Conservation (phyloP, 805 yeast species). For the Saturnispora halmiae region DNA sequence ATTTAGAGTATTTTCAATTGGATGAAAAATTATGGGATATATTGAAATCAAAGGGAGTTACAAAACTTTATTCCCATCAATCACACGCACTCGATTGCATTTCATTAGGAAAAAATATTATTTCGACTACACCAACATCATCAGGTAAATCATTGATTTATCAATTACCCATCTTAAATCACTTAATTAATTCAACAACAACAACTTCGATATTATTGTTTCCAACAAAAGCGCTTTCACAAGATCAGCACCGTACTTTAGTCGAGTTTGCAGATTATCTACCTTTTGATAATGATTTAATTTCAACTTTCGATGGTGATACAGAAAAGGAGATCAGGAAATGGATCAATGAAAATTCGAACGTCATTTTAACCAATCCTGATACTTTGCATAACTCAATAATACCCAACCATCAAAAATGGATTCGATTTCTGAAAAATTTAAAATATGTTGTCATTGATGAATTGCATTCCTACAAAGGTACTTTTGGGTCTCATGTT, state of each 20-base stretch:
- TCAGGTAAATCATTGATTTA: slow-evolving; percentile 93
- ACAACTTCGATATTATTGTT: slow-evolving; percentile 78
- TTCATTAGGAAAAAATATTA: slow-evolving; percentile 55
- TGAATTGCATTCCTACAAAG: slow-evolving; percentile 80
- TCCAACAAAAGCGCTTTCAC: slow-evolving; percentile 97
- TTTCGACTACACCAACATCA: slow-evolving; percentile 90
- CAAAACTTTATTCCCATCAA: slow-evolving; percentile 70
- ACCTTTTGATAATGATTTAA: slow-evolving; percentile 8
- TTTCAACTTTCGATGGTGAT: slow-evolving; percentile 81
- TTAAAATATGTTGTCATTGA: slow-evolving; percentile 72
- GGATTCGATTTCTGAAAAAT: slow-evolving; percentile 63
- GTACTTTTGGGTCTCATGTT: slow-evolving; percentile 90
- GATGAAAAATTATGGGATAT: slow-evolving; percentile 39
- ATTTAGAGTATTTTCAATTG: slow-evolving; percentile 41
- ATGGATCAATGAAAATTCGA: slow-evolving; percentile 50
- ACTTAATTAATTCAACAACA: slow-evolving; percentile 33
- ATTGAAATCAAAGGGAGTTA: slow-evolving; percentile 34
- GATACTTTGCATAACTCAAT: slow-evolving; percentile 85
- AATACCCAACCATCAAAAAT: slow-evolving; percentile 64
- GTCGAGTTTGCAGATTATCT: slow-evolving; percentile 25
- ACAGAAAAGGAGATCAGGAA: slow-evolving; percentile 53
- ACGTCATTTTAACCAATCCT: slow-evolving; percentile 88
- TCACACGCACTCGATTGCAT: slow-evolving; percentile 57
- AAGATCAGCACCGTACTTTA: slow-evolving; percentile 86
- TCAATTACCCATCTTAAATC: slow-evolving; percentile 70